Evolutionary conservation across 306 rosid species (phyloP).

Genomic region (Begonia peltatifolia): DNA sequence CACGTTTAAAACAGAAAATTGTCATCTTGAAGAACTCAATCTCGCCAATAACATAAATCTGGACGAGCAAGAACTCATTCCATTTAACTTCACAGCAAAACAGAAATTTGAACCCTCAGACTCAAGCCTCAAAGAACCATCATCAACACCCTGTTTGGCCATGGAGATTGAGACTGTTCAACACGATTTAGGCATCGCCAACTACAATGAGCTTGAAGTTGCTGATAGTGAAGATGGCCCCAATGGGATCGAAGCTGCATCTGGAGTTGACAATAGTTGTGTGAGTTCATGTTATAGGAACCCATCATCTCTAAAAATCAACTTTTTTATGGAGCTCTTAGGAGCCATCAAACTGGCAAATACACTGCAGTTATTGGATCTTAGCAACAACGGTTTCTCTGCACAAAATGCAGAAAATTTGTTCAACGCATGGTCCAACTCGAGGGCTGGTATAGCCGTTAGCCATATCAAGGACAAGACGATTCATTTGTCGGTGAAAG

Average conservation of each 20-base stretch:
- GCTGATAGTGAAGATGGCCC: conserved; percentile 70
- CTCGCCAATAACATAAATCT: conserved; percentile 45
- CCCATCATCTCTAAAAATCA: conserved; percentile 21
- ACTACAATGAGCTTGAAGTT: conserved; percentile 41
- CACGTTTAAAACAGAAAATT: conserved; percentile 30
- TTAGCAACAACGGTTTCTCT: conserved; percentile 57
- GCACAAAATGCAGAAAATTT: conserved; percentile 35
- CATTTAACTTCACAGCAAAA: conserved; percentile 16
- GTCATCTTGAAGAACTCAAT: conserved; percentile 53
- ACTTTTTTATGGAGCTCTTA: conserved; percentile 32
- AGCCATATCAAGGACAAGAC: conserved; percentile 37
- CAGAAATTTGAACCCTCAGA: conserved; percentile 15
- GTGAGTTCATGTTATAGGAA: conserved; percentile 43
- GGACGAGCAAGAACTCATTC: conserved; percentile 20
- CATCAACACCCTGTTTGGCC: conserved; percentile 2
- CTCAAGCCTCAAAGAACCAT: conserved; percentile 22
- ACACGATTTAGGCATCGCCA: conserved; percentile 18
- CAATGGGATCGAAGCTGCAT: conserved; percentile 27
- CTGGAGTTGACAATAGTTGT: conserved; percentile 48
- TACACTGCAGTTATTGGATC: conserved; percentile 50
- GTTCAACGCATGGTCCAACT: conserved; percentile 45
- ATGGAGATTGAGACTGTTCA: conserved; percentile 25
- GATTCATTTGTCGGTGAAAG: conserved; percentile 49
- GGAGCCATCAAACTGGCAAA: conserved; percentile 47
- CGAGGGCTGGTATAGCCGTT: conserved; percentile 35